Evolutionary conservation across 2,329 filamentous ascomycete genomes (phyloP).

Genomic region (Aspergillus vadensis): DNA sequence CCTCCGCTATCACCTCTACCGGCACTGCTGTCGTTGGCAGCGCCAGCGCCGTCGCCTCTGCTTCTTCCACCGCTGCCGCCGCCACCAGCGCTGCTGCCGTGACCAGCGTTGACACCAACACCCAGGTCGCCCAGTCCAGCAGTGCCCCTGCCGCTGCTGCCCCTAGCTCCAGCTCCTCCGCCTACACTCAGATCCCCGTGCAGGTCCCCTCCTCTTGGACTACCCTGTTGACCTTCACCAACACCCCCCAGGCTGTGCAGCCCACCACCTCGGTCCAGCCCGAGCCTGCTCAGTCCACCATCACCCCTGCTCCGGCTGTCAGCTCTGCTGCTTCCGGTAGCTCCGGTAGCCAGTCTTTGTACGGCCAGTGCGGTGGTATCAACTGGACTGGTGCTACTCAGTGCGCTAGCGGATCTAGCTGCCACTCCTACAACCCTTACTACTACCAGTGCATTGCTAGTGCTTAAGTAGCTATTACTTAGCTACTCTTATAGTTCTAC

Average conservation of each 20-base stretch:
- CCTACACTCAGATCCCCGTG: slow-evolving; percentile 8
- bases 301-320: slow-evolving; percentile 3
- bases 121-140: background rate
- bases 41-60: background rate
- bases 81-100: background rate
- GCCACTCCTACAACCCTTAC: slow-evolving; percentile 46
- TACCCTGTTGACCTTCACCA: background rate
- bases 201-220: slow-evolving; percentile 12
- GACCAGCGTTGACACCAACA: background rate
- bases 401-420: slow-evolving; percentile 44
- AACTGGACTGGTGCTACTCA: slow-evolving; percentile 44
- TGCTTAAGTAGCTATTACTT: background rate
- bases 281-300: background rate
- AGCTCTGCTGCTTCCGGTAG: background rate
- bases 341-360: slow-evolving; percentile 21
- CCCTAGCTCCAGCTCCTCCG: slow-evolving; percentile 1
- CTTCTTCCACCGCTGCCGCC: background rate
- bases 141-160: background rate
- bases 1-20: slow-evolving; percentile 18
- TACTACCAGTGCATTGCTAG: slow-evolving; percentile 49
- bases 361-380: slow-evolving; percentile 50
- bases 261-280: background rate
- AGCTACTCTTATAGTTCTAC: too few relatives aligned
- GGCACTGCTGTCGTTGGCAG: slow-evolving; percentile 13
- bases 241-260: slow-evolving; percentile 2